Evolutionary conservation across 176 grass and related monocot species (phyloP).

Genomic region (Paspalum notatum): DNA sequence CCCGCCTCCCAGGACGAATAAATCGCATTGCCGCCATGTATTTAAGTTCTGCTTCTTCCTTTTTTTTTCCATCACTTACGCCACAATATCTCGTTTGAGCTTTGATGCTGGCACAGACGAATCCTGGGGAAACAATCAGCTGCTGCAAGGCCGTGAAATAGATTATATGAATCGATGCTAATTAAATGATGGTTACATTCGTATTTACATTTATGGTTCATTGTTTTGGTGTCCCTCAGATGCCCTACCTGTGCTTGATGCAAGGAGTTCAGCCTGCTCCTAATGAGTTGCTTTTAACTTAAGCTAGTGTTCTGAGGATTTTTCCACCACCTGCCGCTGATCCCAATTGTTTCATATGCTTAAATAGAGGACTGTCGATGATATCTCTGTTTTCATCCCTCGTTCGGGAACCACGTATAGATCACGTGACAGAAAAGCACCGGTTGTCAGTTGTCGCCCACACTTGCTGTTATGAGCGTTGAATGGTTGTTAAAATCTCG

Average conservation of each 20-base stretch:
- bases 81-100: background rate
- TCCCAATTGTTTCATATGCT: background rate
- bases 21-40: constrained; percentile 41
- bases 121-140: constrained; percentile 3
- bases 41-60: constrained; percentile 14
- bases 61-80: too few relatives aligned
- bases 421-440: background rate
- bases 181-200: background rate
- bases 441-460: too few relatives aligned
- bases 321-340: background rate
- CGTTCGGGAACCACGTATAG: background rate
- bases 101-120: background rate
- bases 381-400: background rate
- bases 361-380: background rate
- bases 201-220: background rate
- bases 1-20: constrained; percentile 51
- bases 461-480: too few relatives aligned
- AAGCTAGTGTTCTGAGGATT: background rate
- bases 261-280: background rate
- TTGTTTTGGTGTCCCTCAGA: background rate
- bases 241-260: background rate
- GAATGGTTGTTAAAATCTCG: too few relatives aligned
- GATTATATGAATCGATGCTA: background rate
- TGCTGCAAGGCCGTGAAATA: background rate
- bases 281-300: background rate